Base-by-base conservation (phyloP, 2,329 filamentous ascomycete species). In the Clonostachys rhizophaga region DNA sequence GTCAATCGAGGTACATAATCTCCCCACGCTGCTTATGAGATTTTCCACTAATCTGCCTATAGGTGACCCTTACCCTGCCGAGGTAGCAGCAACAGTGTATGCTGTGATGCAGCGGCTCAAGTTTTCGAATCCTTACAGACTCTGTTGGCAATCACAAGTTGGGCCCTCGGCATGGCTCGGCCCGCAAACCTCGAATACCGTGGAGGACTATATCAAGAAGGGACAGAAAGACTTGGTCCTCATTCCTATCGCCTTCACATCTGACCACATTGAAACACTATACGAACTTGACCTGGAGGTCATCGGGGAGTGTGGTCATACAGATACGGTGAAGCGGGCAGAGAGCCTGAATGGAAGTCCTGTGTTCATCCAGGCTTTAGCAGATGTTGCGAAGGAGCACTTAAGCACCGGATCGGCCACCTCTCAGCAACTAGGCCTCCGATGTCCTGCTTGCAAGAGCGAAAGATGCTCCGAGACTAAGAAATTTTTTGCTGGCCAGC, bases 81-180 rank as follows among this genome's bases (percentile, higher is more conserved):
- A 99, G 66, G 94, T 99, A 6, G 92, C 89, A 7, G 94, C 94
- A 10, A 99, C 94, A 0, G 94, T 97, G 9, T 86, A 96, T 62
- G 91, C 92, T 4, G 92, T 99, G n/a, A 96, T 96, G 87, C 82
- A 95, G 63, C 80, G 89, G 43, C 77, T 99, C 13, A 86, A 85
- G 34, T 91, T 94, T 68, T 86, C 83, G 51, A 94, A 99, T 69
- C 89, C 88, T 6, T 97, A 96, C 69, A 85, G 94, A 47, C 76
- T 99, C 16, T 94, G 91, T 60, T 99, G 94, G 94, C 94, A 99
- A 67, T 96, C 91, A 6, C 94, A 99, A 69, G 94, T 99, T 52
- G 94, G 95, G 8, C 94, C 95, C 1, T 89, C 86, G 30, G 88
- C 94, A 17, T 99, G 94, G 94, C 77, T 99, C 9, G 94, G 94